phyloP scores from a whole-genome alignment of 257 asterid genomes.

The Solanum appendiculatum region DNA sequence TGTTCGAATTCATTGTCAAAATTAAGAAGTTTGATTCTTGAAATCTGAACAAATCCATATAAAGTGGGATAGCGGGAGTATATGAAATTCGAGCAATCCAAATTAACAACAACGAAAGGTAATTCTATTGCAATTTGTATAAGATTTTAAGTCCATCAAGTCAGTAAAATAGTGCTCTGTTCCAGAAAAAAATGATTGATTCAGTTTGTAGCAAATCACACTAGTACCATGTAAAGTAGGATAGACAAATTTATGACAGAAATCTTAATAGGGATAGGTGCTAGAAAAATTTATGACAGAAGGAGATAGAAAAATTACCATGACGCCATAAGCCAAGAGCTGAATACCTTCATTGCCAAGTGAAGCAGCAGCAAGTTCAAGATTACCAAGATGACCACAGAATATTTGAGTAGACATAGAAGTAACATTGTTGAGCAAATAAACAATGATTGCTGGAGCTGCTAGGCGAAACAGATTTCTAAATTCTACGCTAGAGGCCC shows the following conservation, averaged over 20 bases:
- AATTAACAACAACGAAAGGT: background rate
- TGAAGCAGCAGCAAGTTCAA: constrained; percentile 31
- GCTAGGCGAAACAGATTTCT: constrained; percentile 20
- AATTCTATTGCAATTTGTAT: background rate
- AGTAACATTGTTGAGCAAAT: constrained; percentile 25
- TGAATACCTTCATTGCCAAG: constrained; percentile 38
- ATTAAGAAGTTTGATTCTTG: no score
- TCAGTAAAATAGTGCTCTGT: background rate
- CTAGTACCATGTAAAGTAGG: background rate
- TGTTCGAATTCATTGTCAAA: background rate
- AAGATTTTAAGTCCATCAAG: background rate
- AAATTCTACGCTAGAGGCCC: constrained; percentile 11
- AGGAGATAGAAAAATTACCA: constrained; percentile 10
- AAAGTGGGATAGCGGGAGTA: background rate
- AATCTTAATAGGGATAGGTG: background rate
- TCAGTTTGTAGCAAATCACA: no score
- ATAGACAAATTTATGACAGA: background rate
- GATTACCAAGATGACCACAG: constrained; percentile 37
- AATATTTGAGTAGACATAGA: constrained; percentile 39
- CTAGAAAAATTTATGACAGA: no score
- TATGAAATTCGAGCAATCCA: background rate
- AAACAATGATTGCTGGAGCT: constrained; percentile 28
- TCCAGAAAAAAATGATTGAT: background rate
- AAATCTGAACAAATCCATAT: background rate
- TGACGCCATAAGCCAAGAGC: constrained; percentile 29